Conservation (phyloP, 1,139 yeast genomes). For the Diutina siamensis region DNA sequence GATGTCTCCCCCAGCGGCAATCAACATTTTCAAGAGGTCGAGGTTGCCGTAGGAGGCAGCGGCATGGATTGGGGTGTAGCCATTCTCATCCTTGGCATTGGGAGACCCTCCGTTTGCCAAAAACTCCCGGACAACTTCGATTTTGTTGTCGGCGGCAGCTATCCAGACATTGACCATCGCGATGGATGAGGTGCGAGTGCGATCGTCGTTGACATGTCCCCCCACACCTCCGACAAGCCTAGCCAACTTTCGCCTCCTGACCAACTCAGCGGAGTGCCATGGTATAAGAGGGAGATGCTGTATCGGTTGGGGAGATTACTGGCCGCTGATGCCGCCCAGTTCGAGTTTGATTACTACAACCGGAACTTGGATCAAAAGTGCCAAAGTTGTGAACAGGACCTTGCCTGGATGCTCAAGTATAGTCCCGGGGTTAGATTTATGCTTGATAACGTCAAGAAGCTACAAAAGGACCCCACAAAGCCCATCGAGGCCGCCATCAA, state of each 20-base stretch:
- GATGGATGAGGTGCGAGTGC: not conserved
- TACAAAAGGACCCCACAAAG: constrained; percentile 37
- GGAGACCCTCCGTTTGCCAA: constrained; percentile 46
- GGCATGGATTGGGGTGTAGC: constrained; percentile 94
- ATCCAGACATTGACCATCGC: constrained; percentile 74
- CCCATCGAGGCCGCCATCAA: constrained; percentile 35
- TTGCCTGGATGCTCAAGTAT: constrained; percentile 69
- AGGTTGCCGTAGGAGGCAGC: constrained; percentile 87
- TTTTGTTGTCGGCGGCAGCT: constrained; percentile 82
- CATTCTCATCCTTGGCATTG: constrained; percentile 76
- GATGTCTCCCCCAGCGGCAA: constrained; percentile 61
- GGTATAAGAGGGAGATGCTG: constrained; percentile 71
- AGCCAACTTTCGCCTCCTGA: not conserved
- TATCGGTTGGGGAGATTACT: constrained; percentile 68
- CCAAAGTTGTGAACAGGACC: constrained; percentile 52
- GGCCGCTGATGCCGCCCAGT: constrained; percentile 35
- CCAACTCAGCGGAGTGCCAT: constrained; percentile 41
- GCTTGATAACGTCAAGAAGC: constrained; percentile 70
- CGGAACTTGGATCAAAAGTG: constrained; percentile 44
- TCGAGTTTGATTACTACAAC: constrained; percentile 43
- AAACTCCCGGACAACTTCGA: constrained; percentile 43
- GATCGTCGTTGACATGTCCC: not conserved
- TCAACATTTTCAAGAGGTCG: constrained; percentile 50
- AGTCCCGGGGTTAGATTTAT: constrained; percentile 84
- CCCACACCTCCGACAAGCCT: not conserved